These are phyloP conservation scores for Ogataea trehalophila DNA, from an alignment of 805 yeast genomes.

Conservation along the genomic window DNA sequence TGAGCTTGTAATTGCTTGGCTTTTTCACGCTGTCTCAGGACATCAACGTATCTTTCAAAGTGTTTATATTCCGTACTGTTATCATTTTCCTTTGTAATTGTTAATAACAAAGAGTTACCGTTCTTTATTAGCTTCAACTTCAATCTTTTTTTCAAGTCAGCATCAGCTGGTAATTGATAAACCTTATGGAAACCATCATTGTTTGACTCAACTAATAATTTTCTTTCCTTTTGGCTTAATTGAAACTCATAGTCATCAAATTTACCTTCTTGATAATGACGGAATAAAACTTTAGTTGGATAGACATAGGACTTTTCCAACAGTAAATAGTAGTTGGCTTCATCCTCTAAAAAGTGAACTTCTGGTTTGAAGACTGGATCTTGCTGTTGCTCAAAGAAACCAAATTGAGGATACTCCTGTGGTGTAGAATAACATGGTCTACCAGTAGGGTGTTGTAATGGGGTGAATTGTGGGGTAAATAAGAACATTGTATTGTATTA, in stretches of 20 bases:
- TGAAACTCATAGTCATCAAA: slow-evolving; percentile 23
- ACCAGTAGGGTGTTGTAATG: neutral
- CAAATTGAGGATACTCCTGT: neutral
- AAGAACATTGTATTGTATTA: neutral
- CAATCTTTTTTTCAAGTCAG: slow-evolving; percentile 13
- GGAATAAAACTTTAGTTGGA: slow-evolving; percentile 1
- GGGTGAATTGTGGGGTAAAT: slow-evolving; percentile 1
- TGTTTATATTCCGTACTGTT: neutral
- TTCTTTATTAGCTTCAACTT: slow-evolving; percentile 11
- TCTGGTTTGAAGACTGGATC: slow-evolving; percentile 1
- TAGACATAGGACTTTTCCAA: slow-evolving; percentile 13
- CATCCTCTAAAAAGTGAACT: slow-evolving; percentile 15
- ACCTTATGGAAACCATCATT: slow-evolving; percentile 19
- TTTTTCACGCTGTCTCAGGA: neutral
- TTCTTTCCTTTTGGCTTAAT: slow-evolving; percentile 7
- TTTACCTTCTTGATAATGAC: neutral
- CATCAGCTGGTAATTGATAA: slow-evolving; percentile 23
- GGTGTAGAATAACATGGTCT: neutral
- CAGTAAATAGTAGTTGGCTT: slow-evolving; percentile 19
- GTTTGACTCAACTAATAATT: slow-evolving; percentile 17
- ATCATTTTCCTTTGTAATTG: slow-evolving; percentile 7
- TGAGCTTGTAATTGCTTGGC: neutral
- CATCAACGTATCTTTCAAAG: neutral
- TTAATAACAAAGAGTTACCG: slow-evolving; percentile 19
- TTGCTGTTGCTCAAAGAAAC: slow-evolving; percentile 1